Percentiles rank a stretch among this genome's conserved stretches.
Conservation (phyloP, 371 early-diverging fungal species). For the Blyttiomyces sp. region DNA sequence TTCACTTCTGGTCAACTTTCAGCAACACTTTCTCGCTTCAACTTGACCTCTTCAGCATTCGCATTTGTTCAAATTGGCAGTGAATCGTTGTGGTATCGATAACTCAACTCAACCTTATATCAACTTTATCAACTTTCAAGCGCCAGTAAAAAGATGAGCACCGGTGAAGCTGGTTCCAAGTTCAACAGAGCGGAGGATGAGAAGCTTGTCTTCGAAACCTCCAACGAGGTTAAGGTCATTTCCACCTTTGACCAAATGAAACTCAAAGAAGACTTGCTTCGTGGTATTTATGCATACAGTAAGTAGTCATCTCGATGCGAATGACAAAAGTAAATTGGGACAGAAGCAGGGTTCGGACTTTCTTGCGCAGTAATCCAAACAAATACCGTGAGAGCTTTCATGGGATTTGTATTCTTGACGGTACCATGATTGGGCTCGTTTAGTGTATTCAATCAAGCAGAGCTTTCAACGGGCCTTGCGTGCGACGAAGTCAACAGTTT, state of each 20-base stretch:
- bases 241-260: conserved; percentile 55
- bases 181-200: conserved; percentile 9
- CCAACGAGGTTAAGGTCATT: conserved; percentile 42
- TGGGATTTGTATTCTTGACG: too few relatives aligned
- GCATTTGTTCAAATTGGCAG: too few relatives aligned
- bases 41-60: too few relatives aligned
- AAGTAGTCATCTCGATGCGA: conserved; percentile 1
- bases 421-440: too few relatives aligned
- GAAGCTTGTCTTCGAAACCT: conserved; percentile 37
- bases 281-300: conserved; percentile 60
- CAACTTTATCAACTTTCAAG: too few relatives aligned
- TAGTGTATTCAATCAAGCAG: too few relatives aligned
- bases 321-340: background rate
- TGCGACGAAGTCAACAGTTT: conserved; percentile 1
- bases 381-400: background rate
- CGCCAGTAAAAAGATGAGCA: too few relatives aligned
- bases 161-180: too few relatives aligned
- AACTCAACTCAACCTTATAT: too few relatives aligned
- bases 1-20: too few relatives aligned
- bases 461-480: background rate
- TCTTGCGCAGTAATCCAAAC: background rate
- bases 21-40: too few relatives aligned
- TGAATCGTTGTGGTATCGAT: too few relatives aligned
- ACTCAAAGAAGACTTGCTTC: conserved; percentile 51
- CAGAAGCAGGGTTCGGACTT: background rate